These are phyloP conservation scores for Xenosphaeropsis pyriputrescens DNA, from an alignment of 2,329 filamentous ascomycete species.

Conservation along the genomic window DNA sequence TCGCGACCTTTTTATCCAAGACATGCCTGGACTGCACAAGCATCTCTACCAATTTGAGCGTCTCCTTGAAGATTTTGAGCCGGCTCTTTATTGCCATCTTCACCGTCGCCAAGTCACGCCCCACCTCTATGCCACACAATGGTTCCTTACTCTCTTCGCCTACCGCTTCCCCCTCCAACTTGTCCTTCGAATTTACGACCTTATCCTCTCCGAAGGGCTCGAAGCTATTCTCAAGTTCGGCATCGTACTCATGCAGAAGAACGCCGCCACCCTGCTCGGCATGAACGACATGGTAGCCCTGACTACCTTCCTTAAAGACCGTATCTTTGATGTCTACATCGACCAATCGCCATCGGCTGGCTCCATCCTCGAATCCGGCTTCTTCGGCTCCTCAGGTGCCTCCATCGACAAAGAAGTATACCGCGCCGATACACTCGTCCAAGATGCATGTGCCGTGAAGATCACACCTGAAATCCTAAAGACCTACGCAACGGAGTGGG, in stretches of 20 bases:
- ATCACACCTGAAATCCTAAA: constrained; percentile 73
- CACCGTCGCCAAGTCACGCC: constrained; percentile 76
- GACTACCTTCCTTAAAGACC: constrained; percentile 84
- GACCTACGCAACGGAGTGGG: constrained; percentile 75
- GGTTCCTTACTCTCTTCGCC: constrained; percentile 97
- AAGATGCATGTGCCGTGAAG: constrained; percentile 79
- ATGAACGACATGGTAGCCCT: constrained; percentile 88
- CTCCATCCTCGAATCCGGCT: constrained; percentile 87
- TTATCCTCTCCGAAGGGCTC: constrained; percentile 86
- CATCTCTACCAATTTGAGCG: constrained; percentile 92
- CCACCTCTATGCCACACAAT: constrained; percentile 93
- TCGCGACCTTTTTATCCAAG: constrained; percentile 82
- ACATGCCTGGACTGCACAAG: constrained; percentile 92
- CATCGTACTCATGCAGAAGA: constrained; percentile 92
- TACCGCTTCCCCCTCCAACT: constrained; percentile 95
- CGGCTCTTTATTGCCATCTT: constrained; percentile 87
- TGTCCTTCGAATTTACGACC: constrained; percentile 89
- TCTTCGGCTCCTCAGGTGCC: constrained; percentile 87
- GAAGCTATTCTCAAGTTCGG: constrained; percentile 91
- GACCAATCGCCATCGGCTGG: constrained; percentile 86
- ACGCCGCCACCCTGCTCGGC: constrained; percentile 57
- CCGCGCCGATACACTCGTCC: constrained; percentile 81
- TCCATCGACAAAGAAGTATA: constrained; percentile 91
- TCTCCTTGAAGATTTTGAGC: constrained; percentile 83
- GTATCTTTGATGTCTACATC: constrained; percentile 92